phyloP scores from a whole-genome alignment of 805 yeast species.

The Metschnikowia gruessii region DNA sequence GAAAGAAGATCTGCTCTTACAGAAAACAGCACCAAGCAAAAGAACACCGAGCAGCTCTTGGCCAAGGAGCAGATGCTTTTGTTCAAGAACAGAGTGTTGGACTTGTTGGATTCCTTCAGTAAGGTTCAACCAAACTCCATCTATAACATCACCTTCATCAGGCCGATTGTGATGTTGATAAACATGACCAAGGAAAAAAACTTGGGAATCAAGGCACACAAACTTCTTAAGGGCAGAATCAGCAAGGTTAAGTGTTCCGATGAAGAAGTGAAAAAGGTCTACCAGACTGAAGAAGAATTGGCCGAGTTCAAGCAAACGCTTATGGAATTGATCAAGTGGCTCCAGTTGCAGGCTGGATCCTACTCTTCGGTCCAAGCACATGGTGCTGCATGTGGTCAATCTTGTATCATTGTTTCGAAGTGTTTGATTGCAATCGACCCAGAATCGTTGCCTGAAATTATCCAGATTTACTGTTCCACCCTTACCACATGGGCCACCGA shows the following conservation, averaged over 20 bases:
- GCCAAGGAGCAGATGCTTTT: constrained; percentile 78
- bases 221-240: constrained; percentile 58
- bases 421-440: constrained; percentile 41
- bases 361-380: constrained; percentile 48
- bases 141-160: constrained; percentile 43
- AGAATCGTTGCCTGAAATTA: constrained; percentile 40
- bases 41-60: constrained; percentile 68
- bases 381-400: constrained; percentile 57
- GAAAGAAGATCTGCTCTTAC: constrained; percentile 71
- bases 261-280: constrained; percentile 20
- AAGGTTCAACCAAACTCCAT: constrained; percentile 43
- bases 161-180: constrained; percentile 60
- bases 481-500: constrained; percentile 60
- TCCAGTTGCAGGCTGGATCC: constrained; percentile 45
- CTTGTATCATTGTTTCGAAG: constrained; percentile 65
- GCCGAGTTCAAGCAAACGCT: constrained; percentile 21
- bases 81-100: constrained; percentile 76
- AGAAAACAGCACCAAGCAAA: constrained; percentile 46
- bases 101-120: constrained; percentile 64
- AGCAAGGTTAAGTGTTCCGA: constrained; percentile 45
- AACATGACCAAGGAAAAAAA: constrained; percentile 64
- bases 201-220: constrained; percentile 73
- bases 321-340: constrained; percentile 31
- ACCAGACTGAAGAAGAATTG: constrained; percentile 18
- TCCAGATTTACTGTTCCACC: constrained; percentile 54